These are phyloP conservation scores for Populus euphratica DNA, from an alignment of 345 rosid species.

Conservation along the genomic window DNA sequence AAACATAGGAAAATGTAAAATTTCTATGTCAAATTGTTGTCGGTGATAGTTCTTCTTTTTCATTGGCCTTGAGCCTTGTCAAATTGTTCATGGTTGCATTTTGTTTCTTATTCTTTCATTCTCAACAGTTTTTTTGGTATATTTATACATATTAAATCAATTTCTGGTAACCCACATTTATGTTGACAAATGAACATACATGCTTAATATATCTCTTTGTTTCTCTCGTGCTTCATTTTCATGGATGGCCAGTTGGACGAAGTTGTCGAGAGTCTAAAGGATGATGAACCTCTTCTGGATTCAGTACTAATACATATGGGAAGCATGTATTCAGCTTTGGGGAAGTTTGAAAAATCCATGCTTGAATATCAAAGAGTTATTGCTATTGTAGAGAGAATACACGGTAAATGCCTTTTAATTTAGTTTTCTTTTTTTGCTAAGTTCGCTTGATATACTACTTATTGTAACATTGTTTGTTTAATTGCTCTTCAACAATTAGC, in stretches of 20 bases:
- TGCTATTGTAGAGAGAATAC: constrained; percentile 45
- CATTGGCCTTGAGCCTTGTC: neutral
- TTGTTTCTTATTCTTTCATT: neutral
- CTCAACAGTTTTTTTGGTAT: neutral
- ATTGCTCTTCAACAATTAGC: neutral
- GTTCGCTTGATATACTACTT: neutral
- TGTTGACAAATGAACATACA: neutral
- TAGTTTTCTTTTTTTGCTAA: neutral
- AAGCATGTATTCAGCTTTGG: constrained; percentile 70
- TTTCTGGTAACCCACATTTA: constrained; percentile 1
- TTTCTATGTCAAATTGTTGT: too few relatives aligned
- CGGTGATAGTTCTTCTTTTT: neutral
- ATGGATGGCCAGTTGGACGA: constrained; percentile 52
- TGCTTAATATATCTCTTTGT: constrained; percentile 13
- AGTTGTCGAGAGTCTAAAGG: constrained; percentile 45
- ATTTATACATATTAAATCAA: neutral
- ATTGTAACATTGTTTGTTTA: neutral
- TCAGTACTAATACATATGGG: constrained; percentile 72
- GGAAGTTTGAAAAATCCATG: constrained; percentile 60
- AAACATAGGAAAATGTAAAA: neutral
- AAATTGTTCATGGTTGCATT: neutral
- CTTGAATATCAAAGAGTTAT: constrained; percentile 49
- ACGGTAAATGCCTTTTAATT: constrained; percentile 39
- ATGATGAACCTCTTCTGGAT: constrained; percentile 61
- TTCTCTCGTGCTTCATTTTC: constrained; percentile 17